phyloP scores from a whole-genome alignment of 169 alveolate species.

The Sarcocystis neurona region DNA sequence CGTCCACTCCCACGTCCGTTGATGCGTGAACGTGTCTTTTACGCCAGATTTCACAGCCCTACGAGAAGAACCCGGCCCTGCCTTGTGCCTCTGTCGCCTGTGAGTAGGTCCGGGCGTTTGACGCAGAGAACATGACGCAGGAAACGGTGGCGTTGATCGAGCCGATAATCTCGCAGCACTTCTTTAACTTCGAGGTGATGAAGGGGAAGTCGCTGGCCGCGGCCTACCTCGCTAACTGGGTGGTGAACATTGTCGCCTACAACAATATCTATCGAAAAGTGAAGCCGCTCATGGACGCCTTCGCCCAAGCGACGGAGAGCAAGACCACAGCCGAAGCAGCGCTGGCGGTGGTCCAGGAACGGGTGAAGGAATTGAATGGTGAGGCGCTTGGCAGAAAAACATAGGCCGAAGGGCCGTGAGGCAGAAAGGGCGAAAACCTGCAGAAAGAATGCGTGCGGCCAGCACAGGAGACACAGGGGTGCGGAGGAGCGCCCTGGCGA shows the following conservation, averaged over 20 bases:
- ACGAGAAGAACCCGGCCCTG: no score
- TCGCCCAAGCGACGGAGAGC: conserved; percentile 89
- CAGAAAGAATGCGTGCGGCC: no score
- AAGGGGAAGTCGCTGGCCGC: conserved; percentile 92
- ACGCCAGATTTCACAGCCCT: no score
- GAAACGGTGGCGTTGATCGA: conserved; percentile 85
- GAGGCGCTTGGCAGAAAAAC: conserved; percentile 72
- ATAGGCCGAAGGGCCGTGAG: no score
- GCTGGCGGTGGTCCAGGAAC: conserved; percentile 86
- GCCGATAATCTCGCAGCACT: conserved; percentile 88
- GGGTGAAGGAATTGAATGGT: conserved; percentile 86
- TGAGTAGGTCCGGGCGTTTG: conserved; percentile 74
- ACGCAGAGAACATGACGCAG: conserved; percentile 92
- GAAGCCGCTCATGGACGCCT: conserved; percentile 90
- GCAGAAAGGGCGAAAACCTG: no score
- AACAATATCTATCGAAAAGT: conserved; percentile 93
- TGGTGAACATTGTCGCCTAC: conserved; percentile 90
- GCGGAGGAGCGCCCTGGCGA: no score
- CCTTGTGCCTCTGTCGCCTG: background rate
- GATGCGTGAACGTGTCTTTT: no score
- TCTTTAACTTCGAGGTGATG: conserved; percentile 92
- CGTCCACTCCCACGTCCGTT: no score
- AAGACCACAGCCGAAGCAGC: conserved; percentile 90
- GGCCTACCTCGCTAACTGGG: conserved; percentile 93
- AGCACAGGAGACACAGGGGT: no score